These are phyloP conservation scores for Penicillium subrubescens DNA, from an alignment of 495 filamentous ascomycete species.

Conservation along the genomic window DNA sequence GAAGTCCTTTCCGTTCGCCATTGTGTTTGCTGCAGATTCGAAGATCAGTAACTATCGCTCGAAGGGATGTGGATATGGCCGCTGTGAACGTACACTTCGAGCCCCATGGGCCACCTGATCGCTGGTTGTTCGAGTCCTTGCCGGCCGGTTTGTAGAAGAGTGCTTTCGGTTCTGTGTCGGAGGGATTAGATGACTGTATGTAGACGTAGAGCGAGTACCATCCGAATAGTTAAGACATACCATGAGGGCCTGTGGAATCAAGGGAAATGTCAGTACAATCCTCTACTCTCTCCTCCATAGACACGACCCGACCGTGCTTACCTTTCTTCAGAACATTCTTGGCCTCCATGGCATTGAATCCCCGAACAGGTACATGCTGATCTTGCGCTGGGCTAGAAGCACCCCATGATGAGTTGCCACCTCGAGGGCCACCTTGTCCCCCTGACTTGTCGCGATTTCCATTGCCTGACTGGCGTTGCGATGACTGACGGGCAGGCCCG, in stretches of 20 bases:
- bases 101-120: constrained; percentile 49
- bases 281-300: not conserved
- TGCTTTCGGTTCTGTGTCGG: constrained; percentile 35
- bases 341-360: constrained; percentile 51
- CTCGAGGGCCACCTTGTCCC: constrained; percentile 37
- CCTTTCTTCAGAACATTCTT: constrained; percentile 45
- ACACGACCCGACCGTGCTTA: constrained; percentile 16
- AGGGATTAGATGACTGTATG: constrained; percentile 3
- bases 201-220: not conserved
- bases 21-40: constrained; percentile 46
- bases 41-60: constrained; percentile 2
- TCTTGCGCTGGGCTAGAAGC: constrained; percentile 36
- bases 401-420: constrained; percentile 34
- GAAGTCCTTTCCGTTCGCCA: constrained; percentile 58
- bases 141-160: constrained; percentile 42
- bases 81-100: constrained; percentile 44
- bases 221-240: constrained; percentile 16
- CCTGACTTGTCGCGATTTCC: constrained; percentile 26
- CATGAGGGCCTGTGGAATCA: constrained; percentile 29
- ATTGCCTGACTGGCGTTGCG: constrained; percentile 41
- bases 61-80: not conserved
- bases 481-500: constrained; percentile 45
- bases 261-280: not conserved
- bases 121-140: constrained; percentile 43
- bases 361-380: constrained; percentile 47